Evolutionary conservation across 805 yeast genomes (phyloP).

Genomic region (Metschnikowia dekortorum): DNA sequence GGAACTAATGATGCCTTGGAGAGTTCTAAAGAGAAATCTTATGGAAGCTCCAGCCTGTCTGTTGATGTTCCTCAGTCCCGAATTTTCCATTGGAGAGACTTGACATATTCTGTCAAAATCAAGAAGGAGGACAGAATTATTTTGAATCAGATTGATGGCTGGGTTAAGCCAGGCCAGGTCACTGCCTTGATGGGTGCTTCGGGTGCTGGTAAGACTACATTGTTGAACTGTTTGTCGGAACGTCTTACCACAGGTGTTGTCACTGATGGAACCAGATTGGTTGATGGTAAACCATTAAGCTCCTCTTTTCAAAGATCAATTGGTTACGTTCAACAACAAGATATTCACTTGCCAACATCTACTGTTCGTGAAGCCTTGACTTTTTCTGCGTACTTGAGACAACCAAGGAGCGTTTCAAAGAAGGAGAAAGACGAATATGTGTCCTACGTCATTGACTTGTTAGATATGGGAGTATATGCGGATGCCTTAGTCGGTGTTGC

Average conservation of each 20-base stretch:
- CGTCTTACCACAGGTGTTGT: slow-evolving; percentile 68
- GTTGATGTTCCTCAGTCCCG: slow-evolving; percentile 9
- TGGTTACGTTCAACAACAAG: slow-evolving; percentile 81
- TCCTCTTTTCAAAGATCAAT: slow-evolving; percentile 69
- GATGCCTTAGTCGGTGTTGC: slow-evolving; percentile 78
- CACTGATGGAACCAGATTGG: slow-evolving; percentile 57
- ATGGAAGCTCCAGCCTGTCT: slow-evolving; percentile 10
- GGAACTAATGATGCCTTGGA: slow-evolving; percentile 26
- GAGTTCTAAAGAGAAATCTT: slow-evolving; percentile 17
- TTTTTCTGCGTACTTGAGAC: slow-evolving; percentile 71
- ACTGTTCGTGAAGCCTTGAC: slow-evolving; percentile 73
- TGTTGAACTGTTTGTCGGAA: slow-evolving; percentile 67
- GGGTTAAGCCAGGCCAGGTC: slow-evolving; percentile 75
- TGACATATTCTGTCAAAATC: slow-evolving; percentile 34
- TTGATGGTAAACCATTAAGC: slow-evolving; percentile 62
- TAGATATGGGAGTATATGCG: slow-evolving; percentile 67
- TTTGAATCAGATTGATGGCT: slow-evolving; percentile 49
- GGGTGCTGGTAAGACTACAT: slow-evolving; percentile 83
- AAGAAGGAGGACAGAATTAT: slow-evolving; percentile 36
- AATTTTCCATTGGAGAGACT: slow-evolving; percentile 37
- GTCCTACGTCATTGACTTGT: slow-evolving; percentile 58
- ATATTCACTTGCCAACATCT: slow-evolving; percentile 62
- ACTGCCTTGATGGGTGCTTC: slow-evolving; percentile 85
- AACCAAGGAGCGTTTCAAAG: slow-evolving; percentile 52
- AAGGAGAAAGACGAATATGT: slow-evolving; percentile 64